Evolutionary conservation across 31 red algal genomes (phyloP), one percentile per base, ranked within the genome.

Genomic region (Porphyra umbilicalis): DNA sequence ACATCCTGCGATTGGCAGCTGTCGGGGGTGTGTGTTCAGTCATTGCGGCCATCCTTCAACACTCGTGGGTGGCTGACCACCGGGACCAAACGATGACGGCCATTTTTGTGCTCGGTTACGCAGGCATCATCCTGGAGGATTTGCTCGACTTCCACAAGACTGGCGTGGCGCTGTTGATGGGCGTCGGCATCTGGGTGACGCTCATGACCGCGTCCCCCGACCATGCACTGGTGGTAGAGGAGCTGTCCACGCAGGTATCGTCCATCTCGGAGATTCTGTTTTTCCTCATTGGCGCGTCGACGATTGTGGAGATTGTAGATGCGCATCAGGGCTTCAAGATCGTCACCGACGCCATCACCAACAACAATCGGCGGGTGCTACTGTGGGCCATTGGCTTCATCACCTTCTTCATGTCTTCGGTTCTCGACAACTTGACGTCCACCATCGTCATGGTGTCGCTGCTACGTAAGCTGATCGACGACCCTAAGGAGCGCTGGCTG

Each of bases 291-390:
- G 97, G 94, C 38, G 97, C 97, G 16, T 95, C 95, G 94, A 94
- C 94, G 39, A 96, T 96, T 79, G 97, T 99, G 35, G 97, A 99
- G 85, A 95, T 99, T 77, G 84, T 99, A 11, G 97, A 99, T 75
- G 89, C 90, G 35, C 97, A 99, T 78, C 78, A 87, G 33, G 97
- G 94, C 15, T 99, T 99, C 83, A 91, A 93, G 35, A 89, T 96
- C 39, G 93, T 99, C 68, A 99, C 97, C 18, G 90, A 96, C 42
- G 83, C 81, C n/a, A 96, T 99, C 44, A 90, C 83, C 14, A 96
- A 88, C 29, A 90, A 89, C 71, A 90, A 86, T 37, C 84, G 87
- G 35, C 90, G 86, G 33, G 44, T 83, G 13, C 78, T 99, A 29
- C 81, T 99, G 42, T 99, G 97, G 97, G 89, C 91, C 5, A 85